Evolutionary conservation across 2,329 filamentous ascomycete genomes (phyloP), one percentile per base, ranked within the genome.

Genomic region (Alternaria brassicicola): DNA sequence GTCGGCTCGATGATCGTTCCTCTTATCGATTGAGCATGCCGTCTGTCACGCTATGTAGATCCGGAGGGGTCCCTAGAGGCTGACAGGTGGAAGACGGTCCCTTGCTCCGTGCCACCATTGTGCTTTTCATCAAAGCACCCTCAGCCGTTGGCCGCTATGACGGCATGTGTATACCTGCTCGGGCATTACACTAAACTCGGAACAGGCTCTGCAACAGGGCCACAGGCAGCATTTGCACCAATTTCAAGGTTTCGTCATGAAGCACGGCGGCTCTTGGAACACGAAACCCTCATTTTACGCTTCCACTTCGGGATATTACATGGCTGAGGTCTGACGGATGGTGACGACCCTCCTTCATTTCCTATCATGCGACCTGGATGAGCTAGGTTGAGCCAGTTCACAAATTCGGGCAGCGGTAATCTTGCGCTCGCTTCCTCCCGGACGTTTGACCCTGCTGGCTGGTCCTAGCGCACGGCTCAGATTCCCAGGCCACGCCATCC

Each of bases 281-380:
- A 67, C 65, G 67, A 68, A 71, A 54, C 59, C 62, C 65, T 75
- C 72, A 75, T 76, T 71, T 75, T 61, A 59, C 63, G 50, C 53
- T 48, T 63, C 74, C 69, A 58, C 63, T 72, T 74, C 65, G 64
- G 73, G 72, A 53, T 58, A 67, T 65, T 61, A 57, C 64, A 64
- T 68, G 62, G 68, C 68, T 65, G 65, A 73, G 61, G 69, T 69
- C 68, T 71, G 68, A 72, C 66, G 60, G 60, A 69, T 62, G 60
- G 69, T 46, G 63, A 66, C 64, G 61, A 67, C 72, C 74, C 75
- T 77, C 74, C 75, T 77, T 77, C 75, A 77, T 77, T 77, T 77
- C 75, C 69, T 65, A 66, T 72, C 65, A 68, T 71, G 65, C 67
- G 52, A 68, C 57, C 52, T 66, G 52, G 45, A 65, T 63, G 51